phyloP scores from a whole-genome alignment of 2,329 filamentous ascomycete genomes.

The Botryotinia narcissicola region DNA sequence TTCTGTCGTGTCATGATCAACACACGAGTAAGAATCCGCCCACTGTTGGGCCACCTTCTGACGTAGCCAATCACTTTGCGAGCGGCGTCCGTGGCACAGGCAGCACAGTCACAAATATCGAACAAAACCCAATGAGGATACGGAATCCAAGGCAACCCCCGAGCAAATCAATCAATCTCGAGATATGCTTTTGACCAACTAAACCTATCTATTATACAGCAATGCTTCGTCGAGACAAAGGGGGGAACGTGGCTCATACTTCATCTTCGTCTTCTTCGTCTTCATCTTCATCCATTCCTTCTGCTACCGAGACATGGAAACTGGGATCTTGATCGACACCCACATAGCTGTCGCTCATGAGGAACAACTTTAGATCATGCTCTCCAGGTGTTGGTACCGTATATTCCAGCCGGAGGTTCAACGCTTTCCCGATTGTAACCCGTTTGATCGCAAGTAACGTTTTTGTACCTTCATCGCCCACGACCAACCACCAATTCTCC shows the following conservation, averaged over 20 bases:
- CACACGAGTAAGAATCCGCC: constrained; percentile 23
- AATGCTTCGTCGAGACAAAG: constrained; percentile 25
- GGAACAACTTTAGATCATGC: constrained; percentile 83
- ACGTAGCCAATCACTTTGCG: constrained; percentile 25
- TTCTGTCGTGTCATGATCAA: constrained; percentile 31
- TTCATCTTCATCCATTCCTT: constrained; percentile 93
- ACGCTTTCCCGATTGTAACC: constrained; percentile 76
- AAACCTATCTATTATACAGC: constrained; percentile 39
- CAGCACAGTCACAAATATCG: constrained; percentile 35
- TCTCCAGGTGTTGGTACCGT: constrained; percentile 80
- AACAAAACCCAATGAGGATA: constrained; percentile 30
- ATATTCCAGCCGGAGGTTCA: constrained; percentile 82
- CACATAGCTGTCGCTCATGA: constrained; percentile 97
- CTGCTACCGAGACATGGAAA: constrained; percentile 80
- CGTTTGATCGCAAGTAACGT: constrained; percentile 90
- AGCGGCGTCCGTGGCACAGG: constrained; percentile 29
- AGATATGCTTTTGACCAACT: constrained; percentile 30
- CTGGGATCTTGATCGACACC: constrained; percentile 94
- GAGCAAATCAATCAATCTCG: constrained; percentile 23
- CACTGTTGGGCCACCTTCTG: constrained; percentile 19
- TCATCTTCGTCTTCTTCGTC: constrained; percentile 55
- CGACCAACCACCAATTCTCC: constrained; percentile 98
- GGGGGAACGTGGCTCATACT: constrained; percentile 28
- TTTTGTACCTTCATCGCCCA: constrained; percentile 87
- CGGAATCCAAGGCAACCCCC: constrained; percentile 21